Evolutionary conservation across 2,329 filamentous ascomycete genomes (phyloP).

Genomic region (Fusarium fujikuroi): DNA sequence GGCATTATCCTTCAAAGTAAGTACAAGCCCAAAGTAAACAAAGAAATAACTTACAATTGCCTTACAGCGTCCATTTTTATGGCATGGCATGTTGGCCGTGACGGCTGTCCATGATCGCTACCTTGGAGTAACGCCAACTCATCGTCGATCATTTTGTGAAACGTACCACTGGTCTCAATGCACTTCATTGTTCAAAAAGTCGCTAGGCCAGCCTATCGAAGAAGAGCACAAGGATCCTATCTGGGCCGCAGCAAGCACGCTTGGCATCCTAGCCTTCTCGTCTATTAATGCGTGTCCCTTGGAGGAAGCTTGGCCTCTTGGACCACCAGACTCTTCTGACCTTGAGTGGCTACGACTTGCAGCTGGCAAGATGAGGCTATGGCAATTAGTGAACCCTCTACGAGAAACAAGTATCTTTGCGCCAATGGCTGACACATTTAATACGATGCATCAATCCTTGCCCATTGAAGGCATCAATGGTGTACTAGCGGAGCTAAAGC

Average conservation of each 20-base stretch:
- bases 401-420: background rate
- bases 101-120: background rate
- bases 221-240: background rate
- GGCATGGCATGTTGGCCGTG: background rate
- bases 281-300: background rate
- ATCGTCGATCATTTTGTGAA: background rate
- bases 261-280: background rate
- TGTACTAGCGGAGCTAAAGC: accelerated
- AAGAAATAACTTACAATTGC: accelerated
- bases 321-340: background rate
- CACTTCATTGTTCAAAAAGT: background rate
- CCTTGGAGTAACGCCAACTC: background rate
- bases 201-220: background rate
- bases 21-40: accelerated
- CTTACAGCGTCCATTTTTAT: background rate
- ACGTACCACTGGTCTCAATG: background rate
- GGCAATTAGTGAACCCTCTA: background rate
- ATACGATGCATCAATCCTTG: background rate
- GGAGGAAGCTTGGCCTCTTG: background rate
- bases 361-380: background rate
- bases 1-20: background rate
- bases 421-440: background rate
- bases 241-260: background rate
- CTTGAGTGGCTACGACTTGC: background rate
- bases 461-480: accelerated